A percentile compares a stretch with the other conserved stretches of the same genome.
Conservation (phyloP, 805 yeast species). For the Lachancea meyersii region DNA sequence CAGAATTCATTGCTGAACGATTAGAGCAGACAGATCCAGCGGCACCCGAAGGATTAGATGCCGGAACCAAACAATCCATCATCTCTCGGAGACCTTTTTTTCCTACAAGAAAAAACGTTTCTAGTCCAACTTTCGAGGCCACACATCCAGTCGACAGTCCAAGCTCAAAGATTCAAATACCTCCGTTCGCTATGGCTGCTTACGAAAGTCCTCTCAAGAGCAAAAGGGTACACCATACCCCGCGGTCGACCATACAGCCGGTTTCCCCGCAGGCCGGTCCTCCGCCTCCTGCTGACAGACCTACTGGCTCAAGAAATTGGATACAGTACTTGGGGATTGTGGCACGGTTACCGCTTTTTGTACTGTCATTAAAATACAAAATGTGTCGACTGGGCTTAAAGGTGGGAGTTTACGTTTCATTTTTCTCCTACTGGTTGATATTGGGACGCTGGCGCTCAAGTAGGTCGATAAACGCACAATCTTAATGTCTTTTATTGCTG, state of each 20-base stretch:
- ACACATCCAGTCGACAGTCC: constrained; percentile 2
- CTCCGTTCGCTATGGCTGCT: constrained; percentile 3
- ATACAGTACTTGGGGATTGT: background rate
- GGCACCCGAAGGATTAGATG: background rate
- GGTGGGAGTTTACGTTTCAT: background rate
- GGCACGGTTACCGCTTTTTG: background rate
- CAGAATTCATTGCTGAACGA: constrained; percentile 5
- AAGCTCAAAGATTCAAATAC: background rate
- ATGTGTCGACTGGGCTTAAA: background rate
- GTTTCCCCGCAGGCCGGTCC: background rate
- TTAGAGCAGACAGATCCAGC: background rate
- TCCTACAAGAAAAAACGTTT: background rate
- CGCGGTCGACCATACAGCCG: constrained; percentile 3
- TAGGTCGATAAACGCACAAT: too few relatives aligned
- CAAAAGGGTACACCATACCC: background rate
- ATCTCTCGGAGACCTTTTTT: background rate
- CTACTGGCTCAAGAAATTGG: background rate
- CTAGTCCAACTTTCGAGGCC: background rate
- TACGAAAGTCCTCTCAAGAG: constrained; percentile 9
- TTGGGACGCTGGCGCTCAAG: background rate
- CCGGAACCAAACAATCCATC: background rate
- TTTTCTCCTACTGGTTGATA: background rate
- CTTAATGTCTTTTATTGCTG: too few relatives aligned
- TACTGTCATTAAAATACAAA: background rate
- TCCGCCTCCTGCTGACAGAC: background rate